Conservation (phyloP, 2,329 filamentous ascomycete genomes). For the Neonectria hederae region DNA sequence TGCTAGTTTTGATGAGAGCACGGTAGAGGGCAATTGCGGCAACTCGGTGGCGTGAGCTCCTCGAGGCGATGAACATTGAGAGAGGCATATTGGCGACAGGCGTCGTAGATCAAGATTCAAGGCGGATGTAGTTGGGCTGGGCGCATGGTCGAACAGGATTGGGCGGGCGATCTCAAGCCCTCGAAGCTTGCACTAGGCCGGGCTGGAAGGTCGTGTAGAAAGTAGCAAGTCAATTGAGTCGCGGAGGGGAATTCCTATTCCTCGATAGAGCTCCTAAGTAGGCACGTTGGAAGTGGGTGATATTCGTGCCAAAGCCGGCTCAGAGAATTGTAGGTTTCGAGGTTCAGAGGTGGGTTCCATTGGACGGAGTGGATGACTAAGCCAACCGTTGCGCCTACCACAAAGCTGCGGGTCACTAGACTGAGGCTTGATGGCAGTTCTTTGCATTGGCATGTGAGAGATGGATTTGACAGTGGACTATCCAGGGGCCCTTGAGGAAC, state of each 20-base stretch:
- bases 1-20: constrained; percentile 70
- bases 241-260: background rate
- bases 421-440: background rate
- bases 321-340: constrained; percentile 5
- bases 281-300: background rate
- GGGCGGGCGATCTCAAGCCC: background rate
- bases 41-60: constrained; percentile 61
- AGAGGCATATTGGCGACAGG: constrained; percentile 40
- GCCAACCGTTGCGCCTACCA: background rate
- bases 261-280: background rate
- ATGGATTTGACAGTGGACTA: background rate
- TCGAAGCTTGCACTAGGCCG: background rate
- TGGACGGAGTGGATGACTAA: constrained; percentile 11
- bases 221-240: background rate
- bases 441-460: constrained; percentile 2
- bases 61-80: constrained; percentile 56
- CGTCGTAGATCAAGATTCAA: background rate
- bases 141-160: constrained; percentile 20
- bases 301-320: background rate
- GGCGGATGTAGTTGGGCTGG: constrained; percentile 7
- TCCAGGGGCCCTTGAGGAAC: background rate
- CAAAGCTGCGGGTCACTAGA: background rate
- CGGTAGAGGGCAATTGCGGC: constrained; percentile 77
- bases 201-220: background rate
- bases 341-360: constrained; percentile 1